phyloP scores from a whole-genome alignment of 2,329 filamentous ascomycete genomes.

The Cadophora sp. region DNA sequence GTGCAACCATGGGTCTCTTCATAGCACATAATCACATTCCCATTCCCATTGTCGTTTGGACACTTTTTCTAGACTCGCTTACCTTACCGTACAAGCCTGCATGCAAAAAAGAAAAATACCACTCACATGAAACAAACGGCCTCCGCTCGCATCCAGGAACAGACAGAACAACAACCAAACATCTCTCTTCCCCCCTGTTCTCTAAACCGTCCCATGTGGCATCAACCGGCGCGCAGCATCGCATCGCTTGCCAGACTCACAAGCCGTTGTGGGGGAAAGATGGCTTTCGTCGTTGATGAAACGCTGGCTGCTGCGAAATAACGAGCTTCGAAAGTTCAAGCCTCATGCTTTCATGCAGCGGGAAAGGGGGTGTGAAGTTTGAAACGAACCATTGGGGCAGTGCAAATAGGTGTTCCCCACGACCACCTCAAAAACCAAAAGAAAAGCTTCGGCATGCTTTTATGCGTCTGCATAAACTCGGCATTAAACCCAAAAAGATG shows the following conservation, averaged over 20 bases:
- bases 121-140: constrained; percentile 20
- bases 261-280: constrained; percentile 10
- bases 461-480: constrained; percentile 6
- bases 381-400: constrained; percentile 16
- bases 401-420: background rate
- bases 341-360: constrained; percentile 5
- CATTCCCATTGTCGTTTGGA: too few relatives aligned
- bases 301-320: constrained; percentile 14
- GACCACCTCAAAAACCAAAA: background rate
- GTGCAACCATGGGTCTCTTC: constrained; percentile 8
- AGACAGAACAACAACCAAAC: background rate
- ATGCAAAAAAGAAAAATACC: constrained; percentile 3
- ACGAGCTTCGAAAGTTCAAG: background rate
- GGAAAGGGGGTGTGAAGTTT: background rate
- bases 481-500: background rate
- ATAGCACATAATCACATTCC: background rate
- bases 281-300: constrained; percentile 14
- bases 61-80: background rate
- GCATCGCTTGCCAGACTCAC: background rate
- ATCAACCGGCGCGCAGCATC: background rate
- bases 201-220: constrained; percentile 16
- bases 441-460: background rate
- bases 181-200: background rate
- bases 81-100: background rate
- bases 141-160: background rate